Conservation (phyloP, 495 filamentous ascomycete genomes). For the Lepraria neglecta region DNA sequence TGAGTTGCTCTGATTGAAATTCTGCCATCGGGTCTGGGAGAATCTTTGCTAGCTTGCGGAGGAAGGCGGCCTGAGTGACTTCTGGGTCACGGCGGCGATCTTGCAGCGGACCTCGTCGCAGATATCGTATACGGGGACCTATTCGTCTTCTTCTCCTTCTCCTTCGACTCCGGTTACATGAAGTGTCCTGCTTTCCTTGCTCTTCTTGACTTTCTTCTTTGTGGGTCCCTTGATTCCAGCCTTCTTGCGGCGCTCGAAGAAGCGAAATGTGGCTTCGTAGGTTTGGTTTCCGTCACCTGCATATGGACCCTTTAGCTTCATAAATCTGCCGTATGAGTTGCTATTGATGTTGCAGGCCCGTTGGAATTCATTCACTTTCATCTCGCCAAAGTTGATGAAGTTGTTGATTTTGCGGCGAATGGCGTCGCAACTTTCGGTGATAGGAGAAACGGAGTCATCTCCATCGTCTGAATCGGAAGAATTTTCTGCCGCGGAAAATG, state of each 20-base stretch:
- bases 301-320: constrained; percentile 27
- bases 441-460: constrained; percentile 1
- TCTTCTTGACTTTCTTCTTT: constrained; percentile 29
- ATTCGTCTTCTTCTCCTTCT: constrained; percentile 37
- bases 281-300: constrained; percentile 29
- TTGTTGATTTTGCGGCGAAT: constrained; percentile 10
- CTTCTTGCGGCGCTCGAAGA: constrained; percentile 40
- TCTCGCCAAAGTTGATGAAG: constrained; percentile 21
- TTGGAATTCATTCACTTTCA: constrained; percentile 27
- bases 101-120: constrained; percentile 53
- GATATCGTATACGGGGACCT: constrained; percentile 46
- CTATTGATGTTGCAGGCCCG: constrained; percentile 19
- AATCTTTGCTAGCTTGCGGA: constrained; percentile 40
- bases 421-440: constrained; percentile 9
- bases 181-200: constrained; percentile 32
- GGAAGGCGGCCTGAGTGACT: constrained; percentile 49
- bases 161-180: constrained; percentile 30
- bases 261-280: constrained; percentile 32
- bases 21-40: constrained; percentile 32
- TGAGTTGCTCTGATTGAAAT: constrained; percentile 31
- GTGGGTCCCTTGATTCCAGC: constrained; percentile 31
- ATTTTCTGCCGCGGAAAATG: not conserved
- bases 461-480: not conserved
- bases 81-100: constrained; percentile 42
- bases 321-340: constrained; percentile 31